Base-by-base conservation (phyloP, 2,329 filamentous ascomycete genomes). In the Fusarium napiforme region DNA sequence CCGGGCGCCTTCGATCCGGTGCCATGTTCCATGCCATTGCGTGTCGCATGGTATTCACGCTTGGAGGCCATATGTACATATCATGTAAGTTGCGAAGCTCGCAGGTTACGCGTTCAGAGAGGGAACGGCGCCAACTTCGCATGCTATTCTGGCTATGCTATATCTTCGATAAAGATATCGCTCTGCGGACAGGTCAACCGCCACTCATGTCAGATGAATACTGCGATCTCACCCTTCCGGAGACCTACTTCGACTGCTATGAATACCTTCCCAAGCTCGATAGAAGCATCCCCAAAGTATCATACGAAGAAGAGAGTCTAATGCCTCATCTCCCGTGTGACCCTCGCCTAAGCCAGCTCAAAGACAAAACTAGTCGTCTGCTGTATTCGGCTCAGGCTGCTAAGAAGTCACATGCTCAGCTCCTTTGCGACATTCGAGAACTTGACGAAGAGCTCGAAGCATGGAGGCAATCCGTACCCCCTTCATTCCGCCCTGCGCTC, bases 121-220 rank as follows among this genome's bases (percentile, higher is more conserved):
- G 80, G 4, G 74, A 78, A 49, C 74, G 78, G 43, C 76, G 78
- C 14, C 81, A 84, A 36, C 69, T 84, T 0, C 81, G 85, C 7
- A 75, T 79, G 36, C 61, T 89, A 0, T 90, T 90, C 73, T 90
- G 88, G 87, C 72, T 89, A 10, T 85, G 84, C 69, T 90, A 88
- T 64, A 82, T 81, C 4, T 78, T 88, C 15, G 88, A 90, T 71
- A 90, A 88, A 67, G 88, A 90, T n/a, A 81, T 89, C 18, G 81
- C 86, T 1, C 79, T 90, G 1, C 84, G 88, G 7, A 87, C 84
- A 0, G 87, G 87, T 0, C 87, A 88, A 53, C 87, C 87, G 1
- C 87, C 87, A 3, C 78, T 82, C 2, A 84, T 89, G 6, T 87
- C 87, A 1, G 78, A 81, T 1, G 78, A 80, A 4, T 81, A 81